Base-by-base conservation (phyloP, 164 flowering plant species). In the Platanus orientalis region DNA sequence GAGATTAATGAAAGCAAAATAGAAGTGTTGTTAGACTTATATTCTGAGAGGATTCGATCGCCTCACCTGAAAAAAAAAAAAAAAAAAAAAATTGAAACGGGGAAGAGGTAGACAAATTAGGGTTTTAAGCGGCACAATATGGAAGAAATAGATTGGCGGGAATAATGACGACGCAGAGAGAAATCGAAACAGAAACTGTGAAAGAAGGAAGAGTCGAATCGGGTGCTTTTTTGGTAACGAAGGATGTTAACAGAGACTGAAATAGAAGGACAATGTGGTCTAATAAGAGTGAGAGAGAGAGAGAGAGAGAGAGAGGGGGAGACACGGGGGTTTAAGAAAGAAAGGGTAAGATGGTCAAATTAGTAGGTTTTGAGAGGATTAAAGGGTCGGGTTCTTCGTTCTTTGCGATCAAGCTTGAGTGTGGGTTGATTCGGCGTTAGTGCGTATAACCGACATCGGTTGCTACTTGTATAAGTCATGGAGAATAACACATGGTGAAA, bases 291-390 rank as follows among this genome's bases (percentile, higher is more conserved):
- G 50, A 66, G 19, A 7, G 51, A 36, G 19, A 53, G 32, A 61
- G 47, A 49, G 42, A 42, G 25, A 66, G 25, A 56, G 32, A 47
- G 36, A 30, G 65, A 63, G 42, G 30, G 40, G 13, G 39, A 28
- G 54, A 48, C 28, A 48, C 56, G 45, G 69, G 40, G 34, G 13
- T 52, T 39, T 53, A 54, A 27, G 51, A 62, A 69, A 71, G 62
- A 47, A 58, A 65, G 57, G 40, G 69, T 39, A 58, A 54, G 72
- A 69, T 60, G 71, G 81, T 74, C 70, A 74, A 77, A 78, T n/a
- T 58, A 70, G 58, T 71, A 71, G 76, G 62, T 69, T 72, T 75
- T 70, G 52, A 69, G 75, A 72, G 39, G 39, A 34, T 34, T 10
- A 34, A 34, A 34, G 39, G 39, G 39, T 34, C 39, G 39, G 7